Conservation (phyloP, 805 yeast species). For the Jamesozyma lodderae region DNA sequence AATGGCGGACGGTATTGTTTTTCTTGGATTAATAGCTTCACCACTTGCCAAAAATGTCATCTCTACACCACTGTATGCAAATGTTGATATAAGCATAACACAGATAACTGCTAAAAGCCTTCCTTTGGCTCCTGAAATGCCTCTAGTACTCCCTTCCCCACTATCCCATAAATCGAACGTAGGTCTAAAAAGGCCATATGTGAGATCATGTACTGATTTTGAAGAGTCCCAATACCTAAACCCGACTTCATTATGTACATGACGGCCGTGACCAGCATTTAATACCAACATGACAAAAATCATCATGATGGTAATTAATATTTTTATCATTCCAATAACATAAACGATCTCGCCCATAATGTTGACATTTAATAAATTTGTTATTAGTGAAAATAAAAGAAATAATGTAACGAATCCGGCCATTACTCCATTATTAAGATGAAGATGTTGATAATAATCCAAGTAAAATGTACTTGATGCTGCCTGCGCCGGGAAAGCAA, state of each 20-base stretch:
- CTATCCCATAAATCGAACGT: conserved; percentile 56
- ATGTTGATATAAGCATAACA: conserved; percentile 57
- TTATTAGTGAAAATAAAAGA: conserved; percentile 35
- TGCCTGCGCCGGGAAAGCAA: conserved; percentile 54
- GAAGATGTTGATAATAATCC: conserved; percentile 51
- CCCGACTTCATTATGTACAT: conserved; percentile 38
- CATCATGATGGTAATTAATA: conserved; percentile 43
- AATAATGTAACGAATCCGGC: conserved; percentile 65
- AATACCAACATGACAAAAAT: conserved; percentile 57
- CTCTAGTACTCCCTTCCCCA: conserved; percentile 45
- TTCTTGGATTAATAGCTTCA: conserved; percentile 75
- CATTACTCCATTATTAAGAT: conserved; percentile 39
- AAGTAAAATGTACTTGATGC: conserved; percentile 54
- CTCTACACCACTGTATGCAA: conserved; percentile 76
- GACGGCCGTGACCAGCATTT: conserved; percentile 38
- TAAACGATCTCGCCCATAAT: conserved; percentile 71
- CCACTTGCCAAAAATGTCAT: conserved; percentile 78
- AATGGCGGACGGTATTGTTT: conserved; percentile 68
- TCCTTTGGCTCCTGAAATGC: conserved; percentile 55
- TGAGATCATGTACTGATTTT: conserved; percentile 34
- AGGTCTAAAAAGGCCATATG: conserved; percentile 69
- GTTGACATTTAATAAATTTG: conserved; percentile 61
- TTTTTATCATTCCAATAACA: conserved; percentile 48
- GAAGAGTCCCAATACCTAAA: conserved; percentile 58
- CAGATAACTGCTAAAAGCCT: conserved; percentile 51